Base-by-base conservation (phyloP, 257 asterid genomes). In the Orobanche coerulescens region DNA sequence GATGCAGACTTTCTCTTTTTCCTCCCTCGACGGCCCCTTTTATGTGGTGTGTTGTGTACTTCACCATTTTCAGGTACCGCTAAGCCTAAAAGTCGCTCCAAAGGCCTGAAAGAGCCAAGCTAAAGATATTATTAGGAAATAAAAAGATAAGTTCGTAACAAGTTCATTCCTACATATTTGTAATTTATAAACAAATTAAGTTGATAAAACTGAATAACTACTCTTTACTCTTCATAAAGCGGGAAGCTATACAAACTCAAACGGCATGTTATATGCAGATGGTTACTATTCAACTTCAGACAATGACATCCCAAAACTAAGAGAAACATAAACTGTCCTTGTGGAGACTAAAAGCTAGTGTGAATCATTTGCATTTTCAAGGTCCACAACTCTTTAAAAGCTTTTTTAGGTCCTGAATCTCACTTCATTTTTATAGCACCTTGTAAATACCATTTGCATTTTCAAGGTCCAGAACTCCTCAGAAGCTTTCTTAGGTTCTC, bases 1-100 rank as follows among this genome's bases (percentile, higher is more conserved):
- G 73, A 70, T 74, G 72, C 96, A 14, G 20, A 93, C 97, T 83
- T 83, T 73, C 82, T 84, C 77, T 89, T 89, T 73, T 80, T 93
- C 79, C 87, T 81, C 52, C 88, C 94, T 40, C 81, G 81, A 26
- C 81, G 78, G 48, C 87, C 75, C 54, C 75, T 81, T 74, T 54
- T 71, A 46, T 48, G 68, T 7, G 76, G 79, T 54, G 79, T 57
- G 58, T 67, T 46, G 44, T 66, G 75, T 44, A 63, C 67, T 63
- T 78, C 81, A 50, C 65, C 78, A 67, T 72, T 77, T 66, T 73
- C 83, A 34, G 75, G 59, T 61, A 72, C 48, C 24, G 75, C 56
- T 66, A 82, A 68, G 68, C 81, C 82, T 61, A 75, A 55, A 61
- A 73, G 75, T 51, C 83, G 85, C 78, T 82, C 82, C 61, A 71